Base-by-base conservation (phyloP, 805 yeast species). In the Ogataea parapolymorpha region DNA sequence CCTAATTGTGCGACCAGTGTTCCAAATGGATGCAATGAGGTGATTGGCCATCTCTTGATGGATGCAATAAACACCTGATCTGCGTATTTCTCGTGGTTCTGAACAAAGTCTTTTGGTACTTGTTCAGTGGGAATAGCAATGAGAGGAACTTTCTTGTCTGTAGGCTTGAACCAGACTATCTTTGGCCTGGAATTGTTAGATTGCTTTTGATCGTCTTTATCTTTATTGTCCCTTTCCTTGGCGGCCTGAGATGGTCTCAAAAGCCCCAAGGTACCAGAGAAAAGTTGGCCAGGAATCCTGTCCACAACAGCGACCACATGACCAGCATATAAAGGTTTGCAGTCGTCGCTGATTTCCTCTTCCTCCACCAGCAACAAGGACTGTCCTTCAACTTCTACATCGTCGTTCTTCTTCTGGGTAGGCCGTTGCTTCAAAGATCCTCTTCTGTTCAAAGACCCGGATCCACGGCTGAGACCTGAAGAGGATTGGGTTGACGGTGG, bases 111-210 rank as follows among this genome's bases (percentile, higher is more conserved):
- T 44, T 75, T 78, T 25, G 99, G 99, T 0, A 96, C 99, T 63
- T 93, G 96, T 56, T 93, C 99, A 1, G 97, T 93, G 28, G 99
- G 99, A 49, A 93, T 93, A 12, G 99, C 99, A 69, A 93, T 90
- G 49, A 93, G 72, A 5, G 99, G 99, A 15, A 93, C 99, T 49
- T 95, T 87, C 66, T 93, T 93, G 62, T 93, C 99, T 1, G 96
- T 90, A 27, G 99, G 99, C 61, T 93, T 93, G 64, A 93, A 93
- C 99, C 99, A 93, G 25, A 93, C 97, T 70, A 93, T 93, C 61
- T 93, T 93, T 25, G 99, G 99, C 31, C 78, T 77, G 29, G 56
- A 56, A 35, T 51, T 55, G 32, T 15, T 12, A 11, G 47, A 46
- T 3, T 41, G 35, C 14, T 51, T 58, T 44, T 50, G 61, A 12